phyloP scores from a whole-genome alignment of 345 rosid species.

The Populus tremula region DNA sequence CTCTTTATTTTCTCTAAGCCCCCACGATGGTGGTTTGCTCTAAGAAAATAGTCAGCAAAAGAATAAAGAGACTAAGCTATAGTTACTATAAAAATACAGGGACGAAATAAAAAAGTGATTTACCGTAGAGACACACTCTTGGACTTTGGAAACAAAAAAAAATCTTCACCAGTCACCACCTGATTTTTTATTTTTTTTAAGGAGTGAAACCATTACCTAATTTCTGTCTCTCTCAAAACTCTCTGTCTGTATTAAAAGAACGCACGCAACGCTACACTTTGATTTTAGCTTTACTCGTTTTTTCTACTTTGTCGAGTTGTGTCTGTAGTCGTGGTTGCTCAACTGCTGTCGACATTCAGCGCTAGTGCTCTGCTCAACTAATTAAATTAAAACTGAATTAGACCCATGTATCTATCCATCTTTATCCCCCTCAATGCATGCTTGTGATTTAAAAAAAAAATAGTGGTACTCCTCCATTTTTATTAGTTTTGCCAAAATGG shows the following conservation, averaged over 20 bases:
- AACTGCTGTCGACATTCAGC: slow-evolving; percentile 25
- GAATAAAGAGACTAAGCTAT: background rate
- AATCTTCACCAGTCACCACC: background rate
- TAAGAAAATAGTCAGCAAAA: background rate
- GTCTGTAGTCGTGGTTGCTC: slow-evolving; percentile 36
- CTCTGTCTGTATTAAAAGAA: background rate
- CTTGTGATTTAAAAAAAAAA: background rate
- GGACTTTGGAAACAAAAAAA: background rate
- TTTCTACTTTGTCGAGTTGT: slow-evolving; percentile 2
- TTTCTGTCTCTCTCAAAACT: background rate
- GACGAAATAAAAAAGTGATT: background rate
- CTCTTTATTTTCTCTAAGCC: background rate
- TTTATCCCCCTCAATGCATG: background rate
- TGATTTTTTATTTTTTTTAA: background rate
- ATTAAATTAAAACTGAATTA: background rate
- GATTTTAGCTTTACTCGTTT: slow-evolving; percentile 13
- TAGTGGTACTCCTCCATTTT: background rate
- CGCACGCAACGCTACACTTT: background rate
- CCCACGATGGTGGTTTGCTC: too few relatives aligned
- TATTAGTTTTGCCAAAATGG: slow-evolving; percentile 23
- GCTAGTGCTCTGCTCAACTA: background rate
- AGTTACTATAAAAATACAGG: background rate
- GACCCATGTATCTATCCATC: background rate
- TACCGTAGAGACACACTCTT: background rate
- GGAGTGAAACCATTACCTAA: background rate